phyloP scores from a whole-genome alignment of 768 basidiomycete species.

The Baorangia bicolor region DNA sequence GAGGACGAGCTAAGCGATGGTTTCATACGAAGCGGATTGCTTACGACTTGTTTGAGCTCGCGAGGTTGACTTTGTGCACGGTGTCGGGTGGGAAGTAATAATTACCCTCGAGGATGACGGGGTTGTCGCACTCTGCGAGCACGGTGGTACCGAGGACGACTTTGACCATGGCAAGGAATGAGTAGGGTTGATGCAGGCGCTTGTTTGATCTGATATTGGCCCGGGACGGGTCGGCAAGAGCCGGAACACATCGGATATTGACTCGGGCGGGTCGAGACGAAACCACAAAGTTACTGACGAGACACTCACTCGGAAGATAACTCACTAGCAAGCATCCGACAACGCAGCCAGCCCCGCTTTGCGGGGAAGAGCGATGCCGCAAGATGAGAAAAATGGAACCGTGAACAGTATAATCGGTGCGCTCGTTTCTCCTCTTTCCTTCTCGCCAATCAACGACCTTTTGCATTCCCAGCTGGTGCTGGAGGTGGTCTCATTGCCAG shows the following conservation, averaged over 20 bases:
- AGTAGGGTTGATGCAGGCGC: neutral
- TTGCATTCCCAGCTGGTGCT: conserved; percentile 68
- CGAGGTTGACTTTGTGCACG: conserved; percentile 47
- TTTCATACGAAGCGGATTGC: conserved; percentile 12
- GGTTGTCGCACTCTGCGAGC: conserved; percentile 58
- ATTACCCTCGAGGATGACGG: conserved; percentile 62
- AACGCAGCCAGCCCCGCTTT: conserved; percentile 40
- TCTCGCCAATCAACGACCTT: neutral
- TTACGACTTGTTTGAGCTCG: conserved; percentile 53
- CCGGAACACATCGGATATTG: conserved; percentile 13
- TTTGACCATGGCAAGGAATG: conserved; percentile 38
- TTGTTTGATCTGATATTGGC: conserved; percentile 2
- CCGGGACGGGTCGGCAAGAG: conserved; percentile 14
- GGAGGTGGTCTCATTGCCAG: conserved; percentile 92
- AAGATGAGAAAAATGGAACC: conserved; percentile 60
- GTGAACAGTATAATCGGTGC: conserved; percentile 81
- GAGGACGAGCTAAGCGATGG: conserved; percentile 5
- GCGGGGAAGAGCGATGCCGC: conserved; percentile 69
- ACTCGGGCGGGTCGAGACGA: neutral
- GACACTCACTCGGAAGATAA: neutral
- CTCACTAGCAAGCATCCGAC: neutral
- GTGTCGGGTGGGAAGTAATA: conserved; percentile 70
- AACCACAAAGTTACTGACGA: neutral
- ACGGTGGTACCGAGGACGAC: conserved; percentile 48
- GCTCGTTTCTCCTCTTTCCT: conserved; percentile 19